A percentile compares a stretch with the other conserved stretches of the same genome.
Evolutionary conservation across 2,329 filamentous ascomycete species (phyloP).

Genomic region (Nectriaceae sp.): DNA sequence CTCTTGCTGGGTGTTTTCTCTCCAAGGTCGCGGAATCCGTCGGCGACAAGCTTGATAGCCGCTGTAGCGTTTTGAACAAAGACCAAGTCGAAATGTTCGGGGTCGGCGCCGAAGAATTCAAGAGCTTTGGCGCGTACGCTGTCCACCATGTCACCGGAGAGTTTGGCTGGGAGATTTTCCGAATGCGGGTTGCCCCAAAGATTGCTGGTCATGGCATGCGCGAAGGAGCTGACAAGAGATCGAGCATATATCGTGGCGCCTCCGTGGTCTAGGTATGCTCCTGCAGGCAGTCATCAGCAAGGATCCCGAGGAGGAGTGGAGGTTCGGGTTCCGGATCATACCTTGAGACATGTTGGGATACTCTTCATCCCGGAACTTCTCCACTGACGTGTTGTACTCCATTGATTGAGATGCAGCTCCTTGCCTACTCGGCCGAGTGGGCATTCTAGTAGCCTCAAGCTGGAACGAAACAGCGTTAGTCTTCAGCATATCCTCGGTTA

Average conservation of each 20-base stretch:
- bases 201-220: conserved; percentile 53
- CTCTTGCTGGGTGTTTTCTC: conserved; percentile 45
- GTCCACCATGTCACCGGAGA: conserved; percentile 59
- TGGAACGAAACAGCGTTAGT: conserved; percentile 7
- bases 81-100: conserved; percentile 60
- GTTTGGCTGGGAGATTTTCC: conserved; percentile 58
- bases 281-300: conserved; percentile 14
- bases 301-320: no score
- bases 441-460: conserved; percentile 11
- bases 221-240: conserved; percentile 58
- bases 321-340: no score
- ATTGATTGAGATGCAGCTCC: conserved; percentile 11
- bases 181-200: conserved; percentile 73
- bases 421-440: conserved; percentile 13
- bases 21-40: conserved; percentile 56
- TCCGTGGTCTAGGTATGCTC: conserved; percentile 59
- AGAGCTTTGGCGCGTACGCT: conserved; percentile 55
- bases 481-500: conserved; percentile 1
- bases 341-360: conserved; percentile 31
- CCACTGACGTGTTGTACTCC: conserved; percentile 27
- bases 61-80: conserved; percentile 65
- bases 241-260: conserved; percentile 59
- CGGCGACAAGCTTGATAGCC: conserved; percentile 62
- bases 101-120: conserved; percentile 59
- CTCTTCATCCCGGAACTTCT: conserved; percentile 27